Evolutionary conservation across 495 filamentous ascomycete species (phyloP), one percentile per base, ranked within the genome.

Genomic region (Polyplosphaeria fusca): DNA sequence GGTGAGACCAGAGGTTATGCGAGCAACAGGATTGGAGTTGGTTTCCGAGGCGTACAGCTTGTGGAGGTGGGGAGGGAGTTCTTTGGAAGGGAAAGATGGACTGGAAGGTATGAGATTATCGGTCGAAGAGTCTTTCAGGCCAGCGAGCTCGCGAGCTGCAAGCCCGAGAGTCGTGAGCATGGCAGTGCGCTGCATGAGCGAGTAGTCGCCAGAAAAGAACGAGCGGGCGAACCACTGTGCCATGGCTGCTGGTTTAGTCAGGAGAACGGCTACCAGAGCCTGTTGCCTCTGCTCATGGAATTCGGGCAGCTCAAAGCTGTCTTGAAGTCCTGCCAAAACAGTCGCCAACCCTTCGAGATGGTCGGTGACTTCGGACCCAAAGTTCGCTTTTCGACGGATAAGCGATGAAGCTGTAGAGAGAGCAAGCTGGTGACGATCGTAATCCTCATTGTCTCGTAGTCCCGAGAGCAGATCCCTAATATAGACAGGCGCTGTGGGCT

Each of bases 161-260:
- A 99, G 73, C 13, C 92, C 91, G 16, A 97, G 73, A 4, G 86
- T 83, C 46, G 86, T 86, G 32, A 97, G 84, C 32, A 96, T 77
- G 0, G 86, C 82, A 11, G 85, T 86, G 28, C 93, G 79, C 64
- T 97, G 92, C 0, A 82, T 78, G 42, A 96, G 75, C 0, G 90
- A 95, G 63, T 92, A 88, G 60, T 97, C 94, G 9, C 91, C 94
- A 35, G 87, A 86, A 67, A 95, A 97, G 72, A 92, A 95, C 0
- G 86, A 84, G 50, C 82, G 84, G 1, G 86, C 80, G 52, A 95
- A 88, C 85, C 89, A 92, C 30, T 78, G 84, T 1, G 84, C 91
- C 82, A 95, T 89, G 41, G 77, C 78, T 18, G 81, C 67, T 0
- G 94, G 90, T 60, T 86, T 79, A 1, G 88, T 84, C 19, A 92